Evolutionary conservation across 352 stramenopile genomes (phyloP).

Genomic region (Salisapilia sapeloensis): DNA sequence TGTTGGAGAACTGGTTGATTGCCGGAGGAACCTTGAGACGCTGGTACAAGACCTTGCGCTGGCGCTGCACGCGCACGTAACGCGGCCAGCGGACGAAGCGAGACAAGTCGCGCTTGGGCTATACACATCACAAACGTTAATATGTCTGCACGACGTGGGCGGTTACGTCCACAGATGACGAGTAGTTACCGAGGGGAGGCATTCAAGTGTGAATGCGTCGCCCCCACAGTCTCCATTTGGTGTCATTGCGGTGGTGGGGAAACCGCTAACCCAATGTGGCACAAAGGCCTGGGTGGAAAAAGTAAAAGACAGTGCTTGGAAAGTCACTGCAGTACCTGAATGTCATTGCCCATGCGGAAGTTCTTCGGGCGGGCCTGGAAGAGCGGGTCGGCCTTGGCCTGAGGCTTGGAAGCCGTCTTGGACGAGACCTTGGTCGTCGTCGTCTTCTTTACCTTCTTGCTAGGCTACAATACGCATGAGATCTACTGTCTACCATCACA

Average conservation of each 20-base stretch:
- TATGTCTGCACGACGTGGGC: neutral
- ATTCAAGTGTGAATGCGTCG: constrained; percentile 15
- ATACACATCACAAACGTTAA: constrained; percentile 6
- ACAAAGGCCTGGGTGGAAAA: constrained; percentile 3
- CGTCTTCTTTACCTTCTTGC: constrained; percentile 75
- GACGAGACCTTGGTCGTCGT: constrained; percentile 45
- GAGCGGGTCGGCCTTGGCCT: constrained; percentile 85
- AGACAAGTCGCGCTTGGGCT: constrained; percentile 93
- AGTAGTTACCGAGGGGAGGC: constrained; percentile 1
- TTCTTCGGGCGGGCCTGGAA: constrained; percentile 89
- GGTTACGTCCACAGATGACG: constrained; percentile 1
- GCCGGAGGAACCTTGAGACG: constrained; percentile 97
- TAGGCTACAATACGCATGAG: constrained; percentile 20
- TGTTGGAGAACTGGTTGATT: constrained; percentile 98
- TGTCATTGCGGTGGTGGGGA: constrained; percentile 85
- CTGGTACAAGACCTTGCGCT: constrained; percentile 97
- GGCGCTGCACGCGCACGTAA: constrained; percentile 98
- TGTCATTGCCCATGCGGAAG: constrained; percentile 92
- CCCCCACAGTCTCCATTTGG: constrained; percentile 82
- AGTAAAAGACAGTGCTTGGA: constrained; percentile 8
- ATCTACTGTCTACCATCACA: no score
- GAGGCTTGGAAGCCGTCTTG: constrained; percentile 30
- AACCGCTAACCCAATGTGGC: constrained; percentile 63
- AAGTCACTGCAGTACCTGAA: constrained; percentile 68
- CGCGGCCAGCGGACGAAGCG: constrained; percentile 98